These are phyloP conservation scores for Trichosporon sp. DNA, from an alignment of 1,284 basidiomycete species.

Conservation along the genomic window DNA sequence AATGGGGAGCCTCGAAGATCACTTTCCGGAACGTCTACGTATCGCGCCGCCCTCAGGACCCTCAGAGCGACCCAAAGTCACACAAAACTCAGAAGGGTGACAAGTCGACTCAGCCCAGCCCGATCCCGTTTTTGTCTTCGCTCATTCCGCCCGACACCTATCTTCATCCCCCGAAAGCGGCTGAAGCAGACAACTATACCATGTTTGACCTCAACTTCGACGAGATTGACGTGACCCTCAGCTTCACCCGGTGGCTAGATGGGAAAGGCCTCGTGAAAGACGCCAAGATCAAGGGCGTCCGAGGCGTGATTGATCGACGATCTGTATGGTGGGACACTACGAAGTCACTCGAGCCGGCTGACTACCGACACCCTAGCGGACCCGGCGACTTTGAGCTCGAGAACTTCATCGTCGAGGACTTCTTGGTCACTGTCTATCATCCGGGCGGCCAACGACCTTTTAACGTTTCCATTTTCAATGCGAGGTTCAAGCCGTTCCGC, in stretches of 20 bases:
- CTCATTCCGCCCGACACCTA: constrained; percentile 38
- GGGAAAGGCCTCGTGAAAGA: constrained; percentile 90
- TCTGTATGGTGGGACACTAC: constrained; percentile 81
- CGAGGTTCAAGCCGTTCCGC: constrained; percentile 76
- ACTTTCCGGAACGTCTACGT: constrained; percentile 97
- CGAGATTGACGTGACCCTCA: constrained; percentile 94
- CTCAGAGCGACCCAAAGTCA: constrained; percentile 43
- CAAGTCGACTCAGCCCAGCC: constrained; percentile 32
- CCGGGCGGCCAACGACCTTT: constrained; percentile 88
- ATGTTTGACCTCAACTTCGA: constrained; percentile 90
- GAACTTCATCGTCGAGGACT: constrained; percentile 81
- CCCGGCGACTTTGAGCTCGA: constrained; percentile 91
- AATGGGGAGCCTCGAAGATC: constrained; percentile 92
- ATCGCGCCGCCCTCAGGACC: constrained; percentile 63
- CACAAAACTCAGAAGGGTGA: not conserved
- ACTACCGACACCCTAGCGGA: constrained; percentile 67
- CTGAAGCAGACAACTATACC: constrained; percentile 60
- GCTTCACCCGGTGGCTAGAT: constrained; percentile 86
- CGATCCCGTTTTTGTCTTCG: constrained; percentile 40
- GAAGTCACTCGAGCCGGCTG: constrained; percentile 68
- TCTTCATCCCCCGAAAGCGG: constrained; percentile 26
- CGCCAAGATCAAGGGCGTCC: constrained; percentile 86
- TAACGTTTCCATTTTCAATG: constrained; percentile 92
- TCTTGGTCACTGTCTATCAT: constrained; percentile 91
- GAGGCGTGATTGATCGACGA: constrained; percentile 89